Percentiles rank a stretch among this genome's conserved stretches.
Evolutionary conservation across 768 basidiomycete species (phyloP).

Genomic region (Lactifluus volemus): DNA sequence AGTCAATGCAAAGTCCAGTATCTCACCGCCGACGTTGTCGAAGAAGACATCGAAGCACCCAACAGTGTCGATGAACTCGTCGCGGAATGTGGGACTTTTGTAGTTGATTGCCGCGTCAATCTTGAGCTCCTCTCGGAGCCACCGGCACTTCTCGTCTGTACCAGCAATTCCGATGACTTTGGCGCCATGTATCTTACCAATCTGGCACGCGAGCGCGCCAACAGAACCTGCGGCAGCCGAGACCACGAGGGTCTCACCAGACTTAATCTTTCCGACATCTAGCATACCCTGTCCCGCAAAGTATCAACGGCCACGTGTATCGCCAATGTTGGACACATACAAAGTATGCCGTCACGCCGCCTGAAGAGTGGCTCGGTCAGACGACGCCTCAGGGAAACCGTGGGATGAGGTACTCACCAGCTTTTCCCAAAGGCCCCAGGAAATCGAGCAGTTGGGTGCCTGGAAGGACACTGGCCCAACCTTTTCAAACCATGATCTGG

Average conservation of each 20-base stretch:
- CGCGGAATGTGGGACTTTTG: slow-evolving; percentile 62
- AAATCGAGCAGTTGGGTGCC: slow-evolving; percentile 65
- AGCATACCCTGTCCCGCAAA: slow-evolving; percentile 58
- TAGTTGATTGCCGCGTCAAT: slow-evolving; percentile 83
- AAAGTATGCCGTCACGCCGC: slow-evolving; percentile 79
- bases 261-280: slow-evolving; percentile 71
- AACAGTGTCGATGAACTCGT: slow-evolving; percentile 60
- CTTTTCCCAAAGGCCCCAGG: slow-evolving; percentile 68
- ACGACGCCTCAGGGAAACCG: neutral
- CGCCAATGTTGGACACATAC: slow-evolving; percentile 33
- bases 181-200: slow-evolving; percentile 74
- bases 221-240: slow-evolving; percentile 93
- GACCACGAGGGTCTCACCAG: slow-evolving; percentile 81
- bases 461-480: slow-evolving; percentile 38
- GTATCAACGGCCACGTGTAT: neutral
- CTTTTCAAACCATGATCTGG: neutral
- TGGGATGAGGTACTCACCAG: slow-evolving; percentile 39
- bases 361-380: slow-evolving; percentile 27
- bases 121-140: slow-evolving; percentile 76
- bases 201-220: slow-evolving; percentile 72
- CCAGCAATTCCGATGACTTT: slow-evolving; percentile 88
- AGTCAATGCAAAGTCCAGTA: slow-evolving; percentile 68
- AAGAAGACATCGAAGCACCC: slow-evolving; percentile 81
- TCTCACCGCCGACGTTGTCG: slow-evolving; percentile 77
- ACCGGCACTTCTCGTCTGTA: slow-evolving; percentile 73